phyloP scores from a whole-genome alignment of 2,329 filamentous ascomycete genomes.

The Aureobasidium musti region DNA sequence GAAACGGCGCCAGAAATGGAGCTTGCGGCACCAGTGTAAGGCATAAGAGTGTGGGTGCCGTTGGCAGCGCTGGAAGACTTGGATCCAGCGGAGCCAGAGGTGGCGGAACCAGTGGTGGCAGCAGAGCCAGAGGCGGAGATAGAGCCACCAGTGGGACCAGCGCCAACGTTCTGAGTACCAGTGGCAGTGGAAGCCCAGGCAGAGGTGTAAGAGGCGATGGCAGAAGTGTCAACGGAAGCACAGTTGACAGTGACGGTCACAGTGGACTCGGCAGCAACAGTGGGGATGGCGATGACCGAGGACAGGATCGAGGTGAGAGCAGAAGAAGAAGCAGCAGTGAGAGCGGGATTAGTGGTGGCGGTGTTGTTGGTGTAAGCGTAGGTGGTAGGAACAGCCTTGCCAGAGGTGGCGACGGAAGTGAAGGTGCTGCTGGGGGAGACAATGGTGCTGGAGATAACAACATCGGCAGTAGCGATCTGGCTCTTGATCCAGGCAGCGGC shows the following conservation, averaged over 20 bases:
- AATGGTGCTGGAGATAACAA: constrained; percentile 30
- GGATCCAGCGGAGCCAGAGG: constrained; percentile 1
- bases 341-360: not conserved
- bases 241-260: constrained; percentile 11
- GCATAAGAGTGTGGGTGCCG: constrained; percentile 21
- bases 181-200: constrained; percentile 25
- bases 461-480: constrained; percentile 31
- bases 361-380: constrained; percentile 26
- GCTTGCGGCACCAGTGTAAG: constrained; percentile 26
- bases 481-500: constrained; percentile 39
- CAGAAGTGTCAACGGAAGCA: constrained; percentile 17
- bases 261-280: not conserved
- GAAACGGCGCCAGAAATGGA: constrained; percentile 21
- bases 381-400: constrained; percentile 25
- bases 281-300: constrained; percentile 8
- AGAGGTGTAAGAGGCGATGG: constrained; percentile 21
- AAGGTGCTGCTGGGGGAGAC: constrained; percentile 31
- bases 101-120: constrained; percentile 8
- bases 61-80: constrained; percentile 29
- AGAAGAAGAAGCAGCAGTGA: constrained; percentile 3
- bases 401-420: constrained; percentile 28
- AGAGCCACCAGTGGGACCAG: constrained; percentile 12
- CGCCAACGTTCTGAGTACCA: constrained; percentile 24
- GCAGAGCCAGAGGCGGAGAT: too few species aligned
- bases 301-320: constrained; percentile 2